Evolutionary conservation across 139 green algal genomes (phyloP).

Genomic region (Diplosphaera chodatii): DNA sequence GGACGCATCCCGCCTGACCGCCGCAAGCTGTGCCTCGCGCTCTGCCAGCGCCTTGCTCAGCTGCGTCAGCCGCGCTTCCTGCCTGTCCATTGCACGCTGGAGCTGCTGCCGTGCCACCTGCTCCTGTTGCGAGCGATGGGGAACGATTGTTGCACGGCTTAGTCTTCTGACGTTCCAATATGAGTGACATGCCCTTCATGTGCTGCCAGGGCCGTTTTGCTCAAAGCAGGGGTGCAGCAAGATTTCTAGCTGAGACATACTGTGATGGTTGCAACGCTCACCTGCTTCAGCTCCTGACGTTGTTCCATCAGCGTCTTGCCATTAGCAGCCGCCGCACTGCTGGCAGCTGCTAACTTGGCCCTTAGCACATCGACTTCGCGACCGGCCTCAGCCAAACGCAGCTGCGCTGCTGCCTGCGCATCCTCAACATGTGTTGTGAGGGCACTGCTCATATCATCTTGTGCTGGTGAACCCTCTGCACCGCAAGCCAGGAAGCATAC

Average conservation of each 20-base stretch:
- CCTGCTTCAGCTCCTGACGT: neutral
- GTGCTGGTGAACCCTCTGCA: too few relatives aligned
- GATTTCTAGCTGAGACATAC: too few relatives aligned
- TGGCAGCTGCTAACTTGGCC: neutral
- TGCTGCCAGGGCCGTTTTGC: too few relatives aligned
- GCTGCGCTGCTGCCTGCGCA: slow-evolving; percentile 12
- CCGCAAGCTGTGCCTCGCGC: neutral
- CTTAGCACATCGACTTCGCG: slow-evolving; percentile 12
- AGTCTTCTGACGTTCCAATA: too few relatives aligned
- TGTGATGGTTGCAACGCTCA: neutral
- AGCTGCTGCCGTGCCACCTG: neutral
- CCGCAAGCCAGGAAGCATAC: too few relatives aligned
- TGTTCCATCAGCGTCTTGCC: neutral
- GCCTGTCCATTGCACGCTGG: neutral
- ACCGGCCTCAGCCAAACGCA: slow-evolving; percentile 7
- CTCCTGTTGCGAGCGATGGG: neutral
- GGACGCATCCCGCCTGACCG: neutral
- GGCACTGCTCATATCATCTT: too few relatives aligned
- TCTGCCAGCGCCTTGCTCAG: neutral
- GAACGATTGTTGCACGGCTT: neutral
- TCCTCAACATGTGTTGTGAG: too few relatives aligned
- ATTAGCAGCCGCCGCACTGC: too few relatives aligned
- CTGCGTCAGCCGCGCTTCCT: neutral
- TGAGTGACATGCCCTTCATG: too few relatives aligned
- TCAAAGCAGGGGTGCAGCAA: too few relatives aligned